Evolutionary conservation across 2,329 filamentous ascomycete genomes (phyloP), one percentile per base, ranked within the genome.

Genomic region (Fusarium armeniacum): DNA sequence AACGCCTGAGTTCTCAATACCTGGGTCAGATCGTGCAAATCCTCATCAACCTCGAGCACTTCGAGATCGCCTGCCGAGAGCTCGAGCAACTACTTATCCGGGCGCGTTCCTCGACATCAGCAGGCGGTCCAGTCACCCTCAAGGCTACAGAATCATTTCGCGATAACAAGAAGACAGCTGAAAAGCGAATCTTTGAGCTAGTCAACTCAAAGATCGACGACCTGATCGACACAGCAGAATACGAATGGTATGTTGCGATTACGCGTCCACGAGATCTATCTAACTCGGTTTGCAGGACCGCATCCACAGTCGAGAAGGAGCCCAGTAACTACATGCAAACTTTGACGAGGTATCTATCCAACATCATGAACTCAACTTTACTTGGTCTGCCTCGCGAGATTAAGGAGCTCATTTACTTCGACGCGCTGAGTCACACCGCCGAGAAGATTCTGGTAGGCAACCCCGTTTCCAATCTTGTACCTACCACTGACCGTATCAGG

Each of bases 161-260:
- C 41, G 90, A 87, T 74, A 94, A 97, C 77, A 98, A 98, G 81
- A 98, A 98, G 82, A 94, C 92, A 2, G 96, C 96, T 0, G 95
- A 98, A 77, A 97, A 98, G 81, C 91, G 97, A 35, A 98, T 99
- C 61, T 99, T 99, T 76, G 97, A 99, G 81, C 87, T 99, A 1
- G 96, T 99, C 68, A 98, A 99, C 81, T 97, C 93, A 60, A 99
- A 99, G 83, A 98, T 99, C 74, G 95, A 98, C 76, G 96, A 99
- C 77, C 87, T 99, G 13, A 92, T 99, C 57, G 95, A 98, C 74
- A 98, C 94, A 0, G 95, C 96, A 33, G 96, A 99, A 80, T 99
- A 99, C 77, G 93, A 98, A 78, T 99, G 96, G 91, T 90, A 81
- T 57, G 81, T 69, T 32, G 9, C 15, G 10, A 44, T 18, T 6